These are phyloP conservation scores for Lathyrus tuberosus DNA, from an alignment of 306 rosid species.

Conservation along the genomic window DNA sequence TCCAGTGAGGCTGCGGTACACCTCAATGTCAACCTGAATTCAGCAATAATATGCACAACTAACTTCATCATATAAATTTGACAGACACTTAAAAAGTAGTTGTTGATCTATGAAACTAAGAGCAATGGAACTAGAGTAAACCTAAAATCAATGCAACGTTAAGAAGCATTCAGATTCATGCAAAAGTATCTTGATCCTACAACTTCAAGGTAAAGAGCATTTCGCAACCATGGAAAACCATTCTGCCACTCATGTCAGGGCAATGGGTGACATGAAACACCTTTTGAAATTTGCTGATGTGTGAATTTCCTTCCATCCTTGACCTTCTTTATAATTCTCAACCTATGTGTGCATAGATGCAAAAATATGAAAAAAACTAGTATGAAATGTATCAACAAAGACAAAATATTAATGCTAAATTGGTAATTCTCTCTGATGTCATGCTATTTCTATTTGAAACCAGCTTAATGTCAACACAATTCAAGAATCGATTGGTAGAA, in stretches of 20 bases:
- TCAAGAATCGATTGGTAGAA: no score
- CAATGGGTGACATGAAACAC: conserved; percentile 67
- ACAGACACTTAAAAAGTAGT: no score
- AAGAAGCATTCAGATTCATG: conserved; percentile 3
- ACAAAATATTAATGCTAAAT: background rate
- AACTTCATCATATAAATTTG: background rate
- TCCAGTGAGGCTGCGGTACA: background rate
- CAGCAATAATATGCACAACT: background rate
- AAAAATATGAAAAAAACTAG: conserved; percentile 2
- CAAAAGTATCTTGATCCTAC: conserved; percentile 7
- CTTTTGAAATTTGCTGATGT: conserved; percentile 46
- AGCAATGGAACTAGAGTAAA: background rate
- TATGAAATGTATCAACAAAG: conserved; percentile 2
- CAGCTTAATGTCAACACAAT: no score
- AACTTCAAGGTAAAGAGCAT: no score
- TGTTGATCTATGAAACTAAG: background rate
- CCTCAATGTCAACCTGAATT: background rate
- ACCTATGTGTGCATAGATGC: conserved; percentile 49
- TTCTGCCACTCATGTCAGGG: conserved; percentile 25
- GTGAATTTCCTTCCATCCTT: conserved; percentile 62
- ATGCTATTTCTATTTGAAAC: no score
- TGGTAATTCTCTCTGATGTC: no score
- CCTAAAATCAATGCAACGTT: background rate
- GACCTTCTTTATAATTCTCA: conserved; percentile 69
- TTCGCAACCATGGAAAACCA: conserved; percentile 19